Conservation (phyloP, 2,329 filamentous ascomycete species). For the Monosporascus sp. region DNA sequence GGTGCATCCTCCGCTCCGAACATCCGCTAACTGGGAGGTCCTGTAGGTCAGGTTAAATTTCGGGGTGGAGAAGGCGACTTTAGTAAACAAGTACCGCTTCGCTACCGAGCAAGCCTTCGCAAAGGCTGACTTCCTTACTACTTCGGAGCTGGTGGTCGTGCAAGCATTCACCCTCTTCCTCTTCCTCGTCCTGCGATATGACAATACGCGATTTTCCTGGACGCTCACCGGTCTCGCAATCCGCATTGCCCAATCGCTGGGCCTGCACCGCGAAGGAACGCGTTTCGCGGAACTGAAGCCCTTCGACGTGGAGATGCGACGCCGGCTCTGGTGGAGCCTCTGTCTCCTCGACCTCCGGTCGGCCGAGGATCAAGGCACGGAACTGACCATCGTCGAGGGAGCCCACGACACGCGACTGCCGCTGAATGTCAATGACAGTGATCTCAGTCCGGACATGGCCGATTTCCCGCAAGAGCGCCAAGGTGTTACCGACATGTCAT, state of each 20-base stretch:
- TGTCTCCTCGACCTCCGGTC: slow-evolving; percentile 55
- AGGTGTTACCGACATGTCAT: slow-evolving; percentile 50
- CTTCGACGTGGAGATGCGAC: slow-evolving; percentile 58
- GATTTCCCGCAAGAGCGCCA: slow-evolving; percentile 40
- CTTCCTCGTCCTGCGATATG: slow-evolving; percentile 45
- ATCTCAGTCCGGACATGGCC: slow-evolving; percentile 43
- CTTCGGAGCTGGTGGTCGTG: slow-evolving; percentile 53
- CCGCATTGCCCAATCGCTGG: slow-evolving; percentile 48
- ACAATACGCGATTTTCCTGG: slow-evolving; percentile 53
- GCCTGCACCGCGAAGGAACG: slow-evolving; percentile 53
- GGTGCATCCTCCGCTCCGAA: neutral
- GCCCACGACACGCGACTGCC: slow-evolving; percentile 50
- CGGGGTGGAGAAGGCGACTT: slow-evolving; percentile 39
- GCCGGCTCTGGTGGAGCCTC: slow-evolving; percentile 58
- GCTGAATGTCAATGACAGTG: slow-evolving; percentile 52
- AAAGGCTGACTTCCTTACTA: slow-evolving; percentile 55
- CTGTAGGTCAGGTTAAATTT: slow-evolving; percentile 47
- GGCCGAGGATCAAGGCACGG: slow-evolving; percentile 54
- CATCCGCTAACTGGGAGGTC: slow-evolving; percentile 8
- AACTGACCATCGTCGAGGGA: slow-evolving; percentile 38
- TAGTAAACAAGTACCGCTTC: slow-evolving; percentile 45
- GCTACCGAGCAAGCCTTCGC: slow-evolving; percentile 56
- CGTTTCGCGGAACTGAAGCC: slow-evolving; percentile 47
- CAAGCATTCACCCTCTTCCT: slow-evolving; percentile 60
- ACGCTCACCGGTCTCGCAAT: slow-evolving; percentile 59